Base-by-base conservation (phyloP, 768 basidiomycete species). In the Goffeauzyma gilvescens region DNA sequence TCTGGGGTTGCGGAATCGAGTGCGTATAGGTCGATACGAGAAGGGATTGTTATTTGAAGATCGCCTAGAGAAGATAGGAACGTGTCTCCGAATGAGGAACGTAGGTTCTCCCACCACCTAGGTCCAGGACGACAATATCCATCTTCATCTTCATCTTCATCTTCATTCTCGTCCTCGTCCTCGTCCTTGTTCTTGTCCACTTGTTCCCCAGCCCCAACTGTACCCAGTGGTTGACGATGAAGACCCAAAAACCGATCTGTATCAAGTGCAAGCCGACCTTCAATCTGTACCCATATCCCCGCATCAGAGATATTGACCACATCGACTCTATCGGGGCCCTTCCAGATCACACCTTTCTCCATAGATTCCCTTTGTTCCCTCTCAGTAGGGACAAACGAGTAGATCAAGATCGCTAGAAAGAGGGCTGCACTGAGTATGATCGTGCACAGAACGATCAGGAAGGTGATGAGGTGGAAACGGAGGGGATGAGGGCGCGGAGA, bases 251-350 rank as follows among this genome's bases (percentile, higher is more conserved):
- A 52, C 3, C 27, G 28, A 41, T 63, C 58, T 1, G 50, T 49
- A 44, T 65, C 63, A 27, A 65, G 49, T 2, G 60, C 63, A 7
- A 53, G 50, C 3, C 38, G 28, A 0, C 59, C 41, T 2, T 47
- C 48, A 12, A 60, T 41, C 34, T 62, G 52, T 35, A 64, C 36
- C 20, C 51, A 47, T 1, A 59, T 20, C 0, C 57, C 56, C 33
- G 56, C 50, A 9, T 60, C 58, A 1, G 55, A 54, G 20, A 64
- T 43, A 41, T 62, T 60, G 32, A 64, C 22, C 2, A 64, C 41
- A 9, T 46, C 32, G n/a, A 62, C 41, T 2, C 41, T 36, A 7
- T 55, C 49, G 2, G 60, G 59, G 6, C 44, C 42, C 6, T 50
- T 38, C 44, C 55, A 61, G 4, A 42, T 36, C 48, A 64, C 55